Base-by-base conservation (phyloP, 768 basidiomycete genomes). In the Harrya chromipes region DNA sequence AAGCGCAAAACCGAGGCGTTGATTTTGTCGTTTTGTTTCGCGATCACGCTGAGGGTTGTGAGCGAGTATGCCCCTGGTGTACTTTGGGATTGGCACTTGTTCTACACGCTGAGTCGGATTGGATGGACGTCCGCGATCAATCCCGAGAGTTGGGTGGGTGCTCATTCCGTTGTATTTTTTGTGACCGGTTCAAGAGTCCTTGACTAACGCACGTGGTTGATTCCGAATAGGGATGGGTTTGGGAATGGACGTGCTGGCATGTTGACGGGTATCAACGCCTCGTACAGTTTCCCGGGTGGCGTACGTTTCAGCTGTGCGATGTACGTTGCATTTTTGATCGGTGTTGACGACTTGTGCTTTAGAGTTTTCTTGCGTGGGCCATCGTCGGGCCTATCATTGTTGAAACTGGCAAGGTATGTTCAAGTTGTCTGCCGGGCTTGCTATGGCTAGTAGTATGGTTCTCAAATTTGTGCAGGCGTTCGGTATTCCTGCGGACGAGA, bases 11-110 rank as follows among this genome's bases (percentile, higher is more conserved):
- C 81, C 1, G 65, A 78, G 36, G 74, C 71, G 9, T 69, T 84
- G 20, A 59, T 78, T 4, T 66, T 70, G 44, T 66, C 78, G 3
- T 82, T 83, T 63, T 49, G 65, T 45, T 58, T 64, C 39, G 69
- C 76, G 39, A 80, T 85, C 57, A 54, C 71, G 21, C 78, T 68
- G 66, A 81, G 82, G 56, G 78, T 82, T 14, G 59, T 79, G 54
- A 73, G 75, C 43, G 76, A 76, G 34, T 83, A 84, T 63, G 77
- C 78, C 13, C 83, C 82, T 20, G 82, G 82, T n/a, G 55, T 84
- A 27, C 60, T 78, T 16, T 82, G 74, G 57, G 82, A 84, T 58
- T 84, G 81, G 82, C 82, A 84, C 55, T 73, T 81, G 44, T 81
- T 80, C 48, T 83, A 81, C 77, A 77, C 78, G 14, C 69, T 82